A percentile compares a stretch with the other conserved stretches of the same genome.
Evolutionary conservation across 1,284 basidiomycete species (phyloP).

Genomic region (Apiotrichum gracile): DNA sequence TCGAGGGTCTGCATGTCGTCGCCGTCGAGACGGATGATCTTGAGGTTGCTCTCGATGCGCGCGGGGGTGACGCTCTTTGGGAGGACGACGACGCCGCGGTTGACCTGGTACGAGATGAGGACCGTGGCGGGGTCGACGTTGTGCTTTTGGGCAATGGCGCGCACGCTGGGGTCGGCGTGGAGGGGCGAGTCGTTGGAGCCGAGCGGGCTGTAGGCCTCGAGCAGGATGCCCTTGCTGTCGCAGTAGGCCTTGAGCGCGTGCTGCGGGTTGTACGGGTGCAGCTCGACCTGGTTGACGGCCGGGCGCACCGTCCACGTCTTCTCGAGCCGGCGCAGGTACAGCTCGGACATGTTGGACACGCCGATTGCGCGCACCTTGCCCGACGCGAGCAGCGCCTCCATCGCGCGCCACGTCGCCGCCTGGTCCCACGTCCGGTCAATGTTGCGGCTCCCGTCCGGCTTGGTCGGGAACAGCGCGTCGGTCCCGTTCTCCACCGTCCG

Average conservation of each 20-base stretch:
- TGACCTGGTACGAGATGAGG: conserved; percentile 40
- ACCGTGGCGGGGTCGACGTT: conserved; percentile 55
- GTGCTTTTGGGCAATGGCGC: conserved; percentile 61
- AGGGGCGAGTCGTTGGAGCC: conserved; percentile 64
- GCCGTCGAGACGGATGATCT: conserved; percentile 50
- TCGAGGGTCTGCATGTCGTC: conserved; percentile 62
- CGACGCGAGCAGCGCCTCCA: conserved; percentile 55
- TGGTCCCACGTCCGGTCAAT: conserved; percentile 49
- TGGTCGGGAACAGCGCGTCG: conserved; percentile 33
- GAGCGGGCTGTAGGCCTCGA: conserved; percentile 78
- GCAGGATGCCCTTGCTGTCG: conserved; percentile 61
- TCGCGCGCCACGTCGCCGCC: conserved; percentile 56
- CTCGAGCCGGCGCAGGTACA: conserved; percentile 50
- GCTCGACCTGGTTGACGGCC: conserved; percentile 63
- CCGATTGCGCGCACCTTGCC: conserved; percentile 54
- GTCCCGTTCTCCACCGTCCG: conserved; percentile 35
- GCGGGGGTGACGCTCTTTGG: conserved; percentile 70
- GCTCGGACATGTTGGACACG: conserved; percentile 32
- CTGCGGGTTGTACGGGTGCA: conserved; percentile 67
- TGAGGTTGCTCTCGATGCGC: conserved; percentile 50
- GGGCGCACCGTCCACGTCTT: conserved; percentile 59
- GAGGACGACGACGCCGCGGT: conserved; percentile 56
- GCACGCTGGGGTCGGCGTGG: conserved; percentile 61
- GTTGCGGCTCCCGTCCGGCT: conserved; percentile 40
- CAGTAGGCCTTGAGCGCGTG: conserved; percentile 64